Percentiles rank a stretch among this genome's conserved stretches.
Evolutionary conservation across 768 basidiomycete genomes (phyloP).

Genomic region (Tricholoma flavovirens): DNA sequence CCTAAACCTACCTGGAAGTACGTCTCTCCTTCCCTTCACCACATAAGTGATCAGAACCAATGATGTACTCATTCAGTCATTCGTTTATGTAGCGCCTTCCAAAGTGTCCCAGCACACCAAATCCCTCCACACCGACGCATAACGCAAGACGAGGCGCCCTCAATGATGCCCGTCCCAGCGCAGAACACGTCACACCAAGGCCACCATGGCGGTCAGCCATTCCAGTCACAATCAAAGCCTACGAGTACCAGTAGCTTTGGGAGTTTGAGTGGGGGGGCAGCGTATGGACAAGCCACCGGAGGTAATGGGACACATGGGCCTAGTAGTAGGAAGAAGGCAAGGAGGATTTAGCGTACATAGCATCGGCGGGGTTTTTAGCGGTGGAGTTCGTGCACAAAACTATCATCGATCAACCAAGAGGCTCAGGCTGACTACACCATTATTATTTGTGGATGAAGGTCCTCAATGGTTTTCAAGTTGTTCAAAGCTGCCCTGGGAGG

Average conservation of each 20-base stretch:
- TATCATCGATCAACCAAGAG: no score
- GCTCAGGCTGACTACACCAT: no score
- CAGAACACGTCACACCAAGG: conserved; percentile 40
- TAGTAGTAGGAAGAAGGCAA: conserved; percentile 56
- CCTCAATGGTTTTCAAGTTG: no score
- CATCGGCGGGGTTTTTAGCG: no score
- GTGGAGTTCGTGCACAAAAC: no score
- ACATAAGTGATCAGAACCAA: not conserved
- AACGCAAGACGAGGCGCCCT: conserved; percentile 87
- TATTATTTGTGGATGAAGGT: no score
- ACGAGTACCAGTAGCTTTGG: conserved; percentile 61
- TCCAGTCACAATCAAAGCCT: conserved; percentile 52
- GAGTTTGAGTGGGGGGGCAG: conserved; percentile 45
- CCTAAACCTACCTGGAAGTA: conserved; percentile 84
- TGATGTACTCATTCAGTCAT: not conserved
- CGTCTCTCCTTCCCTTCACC: conserved; percentile 21
- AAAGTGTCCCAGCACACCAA: conserved; percentile 54
- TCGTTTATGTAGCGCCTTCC: conserved; percentile 57
- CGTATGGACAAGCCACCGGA: conserved; percentile 30
- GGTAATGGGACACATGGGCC: conserved; percentile 29
- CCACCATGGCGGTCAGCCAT: conserved; percentile 25
- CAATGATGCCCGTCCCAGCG: conserved; percentile 67
- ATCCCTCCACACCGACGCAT: conserved; percentile 85
- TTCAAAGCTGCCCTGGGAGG: no score
- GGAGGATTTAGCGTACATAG: conserved; percentile 34